phyloP scores from a whole-genome alignment of 768 basidiomycete genomes.

The Imleria badia region DNA sequence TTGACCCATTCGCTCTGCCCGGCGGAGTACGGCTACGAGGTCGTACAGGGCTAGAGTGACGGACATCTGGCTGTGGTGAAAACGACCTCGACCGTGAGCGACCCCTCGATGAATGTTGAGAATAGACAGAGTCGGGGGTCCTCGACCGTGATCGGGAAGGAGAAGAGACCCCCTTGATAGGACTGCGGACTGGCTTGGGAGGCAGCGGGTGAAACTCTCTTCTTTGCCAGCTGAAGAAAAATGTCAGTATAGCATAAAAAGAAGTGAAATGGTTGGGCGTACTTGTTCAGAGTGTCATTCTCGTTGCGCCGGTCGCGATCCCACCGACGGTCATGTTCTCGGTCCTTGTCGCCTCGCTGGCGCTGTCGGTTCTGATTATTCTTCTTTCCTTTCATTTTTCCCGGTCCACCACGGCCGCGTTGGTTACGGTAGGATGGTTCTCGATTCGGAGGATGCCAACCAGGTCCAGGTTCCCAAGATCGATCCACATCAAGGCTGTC shows the following conservation, averaged over 20 bases:
- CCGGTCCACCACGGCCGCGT: slow-evolving; percentile 38
- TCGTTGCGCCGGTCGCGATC: slow-evolving; percentile 50
- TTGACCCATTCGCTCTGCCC: slow-evolving; percentile 38
- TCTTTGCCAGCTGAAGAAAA: slow-evolving; percentile 58
- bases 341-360: slow-evolving; percentile 29
- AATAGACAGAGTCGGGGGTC: slow-evolving; percentile 62
- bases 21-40: slow-evolving; percentile 50
- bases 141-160: slow-evolving; percentile 52
- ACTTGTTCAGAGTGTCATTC: slow-evolving; percentile 78
- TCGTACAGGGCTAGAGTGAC: slow-evolving; percentile 48
- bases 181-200: slow-evolving; percentile 37
- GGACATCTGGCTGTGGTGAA: slow-evolving; percentile 58
- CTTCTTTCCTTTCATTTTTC: slow-evolving; percentile 38
- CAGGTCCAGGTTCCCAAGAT: slow-evolving; percentile 71
- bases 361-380: slow-evolving; percentile 35
- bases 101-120: slow-evolving; percentile 60
- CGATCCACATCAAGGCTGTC: slow-evolving; percentile 46
- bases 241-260: slow-evolving; percentile 4
- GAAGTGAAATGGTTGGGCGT: slow-evolving; percentile 26
- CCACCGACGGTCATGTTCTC: slow-evolving; percentile 27
- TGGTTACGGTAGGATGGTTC: slow-evolving; percentile 39
- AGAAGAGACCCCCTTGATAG: slow-evolving; percentile 44
- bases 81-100: slow-evolving; percentile 61
- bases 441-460: slow-evolving; percentile 52
- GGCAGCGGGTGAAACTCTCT: slow-evolving; percentile 48